These are phyloP conservation scores for Candida rishiriensis DNA, from an alignment of 805 yeast species.

Conservation along the genomic window DNA sequence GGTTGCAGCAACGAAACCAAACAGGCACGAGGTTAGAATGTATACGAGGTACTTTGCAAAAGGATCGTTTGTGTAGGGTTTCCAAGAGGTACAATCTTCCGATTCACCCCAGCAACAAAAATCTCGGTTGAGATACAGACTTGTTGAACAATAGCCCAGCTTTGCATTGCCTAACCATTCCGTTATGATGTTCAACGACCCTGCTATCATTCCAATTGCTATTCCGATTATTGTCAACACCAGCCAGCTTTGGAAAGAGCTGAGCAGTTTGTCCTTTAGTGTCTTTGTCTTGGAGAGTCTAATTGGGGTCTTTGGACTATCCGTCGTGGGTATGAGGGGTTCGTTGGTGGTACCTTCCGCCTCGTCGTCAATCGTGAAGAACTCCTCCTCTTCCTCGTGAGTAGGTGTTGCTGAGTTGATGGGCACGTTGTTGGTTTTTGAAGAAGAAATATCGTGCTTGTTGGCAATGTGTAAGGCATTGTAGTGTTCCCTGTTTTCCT, in stretches of 20 bases:
- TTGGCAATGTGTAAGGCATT: constrained; percentile 15
- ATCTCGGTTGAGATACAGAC: constrained; percentile 63
- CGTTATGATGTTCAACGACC: constrained; percentile 72
- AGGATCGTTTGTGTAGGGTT: constrained; percentile 40
- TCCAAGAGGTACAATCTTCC: constrained; percentile 65
- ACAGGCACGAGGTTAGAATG: constrained; percentile 50
- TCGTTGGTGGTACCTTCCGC: too few relatives aligned
- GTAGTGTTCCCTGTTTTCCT: constrained; percentile 36
- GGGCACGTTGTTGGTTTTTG: too few relatives aligned
- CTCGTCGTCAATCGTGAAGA: too few relatives aligned
- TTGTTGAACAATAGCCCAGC: constrained; percentile 69
- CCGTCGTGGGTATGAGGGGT: too few relatives aligned
- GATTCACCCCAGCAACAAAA: constrained; percentile 79
- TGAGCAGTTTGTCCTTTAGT: constrained; percentile 25
- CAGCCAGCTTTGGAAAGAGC: constrained; percentile 58
- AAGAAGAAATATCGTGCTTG: too few relatives aligned
- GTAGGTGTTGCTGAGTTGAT: too few relatives aligned
- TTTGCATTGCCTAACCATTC: constrained; percentile 81
- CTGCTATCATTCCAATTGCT: constrained; percentile 79
- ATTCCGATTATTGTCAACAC: constrained; percentile 74
- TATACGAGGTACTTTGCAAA: constrained; percentile 53
- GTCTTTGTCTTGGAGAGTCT: constrained; percentile 8
- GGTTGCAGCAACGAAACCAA: constrained; percentile 62
- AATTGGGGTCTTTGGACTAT: too few relatives aligned
- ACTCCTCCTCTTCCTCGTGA: too few relatives aligned